These are phyloP conservation scores for Drechmeria coniospora DNA, from an alignment of 2,329 filamentous ascomycete species.

Conservation along the genomic window DNA sequence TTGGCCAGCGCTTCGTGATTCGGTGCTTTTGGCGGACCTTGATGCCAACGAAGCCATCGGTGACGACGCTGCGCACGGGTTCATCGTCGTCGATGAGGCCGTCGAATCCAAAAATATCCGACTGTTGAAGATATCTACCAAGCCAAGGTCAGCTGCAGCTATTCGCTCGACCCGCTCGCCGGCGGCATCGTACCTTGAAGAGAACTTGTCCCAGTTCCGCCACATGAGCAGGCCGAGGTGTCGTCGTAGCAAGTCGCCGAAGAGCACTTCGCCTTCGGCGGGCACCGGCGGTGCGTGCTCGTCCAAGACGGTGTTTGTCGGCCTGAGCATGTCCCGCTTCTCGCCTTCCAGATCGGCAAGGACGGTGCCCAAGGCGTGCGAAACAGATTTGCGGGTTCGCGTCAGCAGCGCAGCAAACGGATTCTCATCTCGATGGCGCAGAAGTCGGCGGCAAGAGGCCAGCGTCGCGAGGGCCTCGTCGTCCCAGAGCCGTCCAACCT, in stretches of 20 bases:
- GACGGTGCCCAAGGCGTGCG: neutral
- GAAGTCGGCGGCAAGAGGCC: slow-evolving; percentile 2
- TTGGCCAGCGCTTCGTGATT: slow-evolving; percentile 10
- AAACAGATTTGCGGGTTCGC: slow-evolving; percentile 5
- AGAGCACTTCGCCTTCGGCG: neutral
- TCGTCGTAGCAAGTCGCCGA: slow-evolving; percentile 5
- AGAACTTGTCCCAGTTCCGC: slow-evolving; percentile 12
- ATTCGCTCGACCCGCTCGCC: neutral
- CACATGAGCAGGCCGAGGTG: slow-evolving; percentile 8
- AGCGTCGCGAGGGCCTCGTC: slow-evolving; percentile 4
- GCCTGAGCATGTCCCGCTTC: neutral
- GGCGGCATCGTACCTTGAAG: slow-evolving; percentile 5
- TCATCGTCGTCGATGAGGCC: neutral
- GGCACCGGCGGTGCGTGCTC: slow-evolving; percentile 7
- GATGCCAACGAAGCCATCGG: slow-evolving; percentile 8
- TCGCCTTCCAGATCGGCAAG: slow-evolving; percentile 3
- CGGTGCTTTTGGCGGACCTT: slow-evolving; percentile 7
- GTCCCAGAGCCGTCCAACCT: slow-evolving; percentile 9
- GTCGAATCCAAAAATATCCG: slow-evolving; percentile 2
- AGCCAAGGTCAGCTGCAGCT: neutral
- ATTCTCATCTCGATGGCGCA: slow-evolving; percentile 11
- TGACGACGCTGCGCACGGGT: slow-evolving; percentile 1
- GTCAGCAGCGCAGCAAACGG: slow-evolving; percentile 11
- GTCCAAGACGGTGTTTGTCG: slow-evolving; percentile 5
- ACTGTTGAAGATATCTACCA: slow-evolving; percentile 4